Percentiles rank a stretch among this genome's conserved stretches.
Conservation (phyloP, 78 protist species). For the Dictyostelium intermedium region DNA sequence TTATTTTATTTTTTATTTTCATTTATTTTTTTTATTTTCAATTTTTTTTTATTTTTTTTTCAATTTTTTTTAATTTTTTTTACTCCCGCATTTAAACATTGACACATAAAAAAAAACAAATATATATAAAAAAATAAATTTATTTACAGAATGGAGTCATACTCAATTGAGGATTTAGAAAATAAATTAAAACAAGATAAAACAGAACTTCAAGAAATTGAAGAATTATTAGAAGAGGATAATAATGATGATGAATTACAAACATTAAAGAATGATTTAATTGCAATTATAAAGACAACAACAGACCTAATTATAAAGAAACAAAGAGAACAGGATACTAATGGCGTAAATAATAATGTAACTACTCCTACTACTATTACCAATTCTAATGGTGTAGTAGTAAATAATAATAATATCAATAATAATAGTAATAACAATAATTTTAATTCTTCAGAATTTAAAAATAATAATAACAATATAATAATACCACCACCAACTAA, state of each 20-base stretch:
- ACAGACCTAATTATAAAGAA: constrained; percentile 7
- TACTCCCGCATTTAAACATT: neutral
- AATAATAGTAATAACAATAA: neutral
- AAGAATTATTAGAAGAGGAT: constrained; percentile 52
- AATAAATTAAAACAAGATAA: constrained; percentile 49
- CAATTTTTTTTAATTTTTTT: neutral
- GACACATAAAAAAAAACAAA: neutral
- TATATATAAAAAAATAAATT: neutral
- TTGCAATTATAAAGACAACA: constrained; percentile 11
- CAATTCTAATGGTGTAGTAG: neutral
- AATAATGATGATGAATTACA: constrained; percentile 37
- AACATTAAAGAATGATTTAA: constrained; percentile 29
- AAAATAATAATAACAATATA: neutral
- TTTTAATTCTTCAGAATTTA: neutral
- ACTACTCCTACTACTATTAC: neutral
- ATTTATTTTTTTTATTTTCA: neutral
- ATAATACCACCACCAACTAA: neutral
- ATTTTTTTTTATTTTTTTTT: neutral
- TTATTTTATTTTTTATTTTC: neutral
- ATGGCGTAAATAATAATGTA: neutral
- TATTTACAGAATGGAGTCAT: neutral
- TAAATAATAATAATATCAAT: neutral
- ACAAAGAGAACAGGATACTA: neutral
- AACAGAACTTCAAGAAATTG: constrained; percentile 53
- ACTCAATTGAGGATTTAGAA: constrained; percentile 38